Percentiles rank a stretch among this genome's conserved stretches.
Conservation (phyloP, 441 rosid genomes). For the Bruguiera hainesii region DNA sequence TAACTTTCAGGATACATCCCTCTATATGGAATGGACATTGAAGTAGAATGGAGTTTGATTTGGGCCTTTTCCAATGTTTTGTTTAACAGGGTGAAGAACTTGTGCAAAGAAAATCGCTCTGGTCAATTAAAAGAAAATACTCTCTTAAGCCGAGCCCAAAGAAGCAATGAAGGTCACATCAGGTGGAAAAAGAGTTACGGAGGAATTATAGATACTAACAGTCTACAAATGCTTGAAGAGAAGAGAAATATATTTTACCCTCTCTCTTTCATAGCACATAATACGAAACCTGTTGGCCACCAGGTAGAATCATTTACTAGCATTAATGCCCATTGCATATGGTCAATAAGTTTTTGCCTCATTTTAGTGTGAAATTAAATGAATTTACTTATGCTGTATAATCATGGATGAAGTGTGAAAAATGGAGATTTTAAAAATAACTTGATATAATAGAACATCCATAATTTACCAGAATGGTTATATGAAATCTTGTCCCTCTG, state of each 20-base stretch:
- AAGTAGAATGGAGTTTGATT: slow-evolving; percentile 27
- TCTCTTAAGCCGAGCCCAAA: slow-evolving; percentile 41
- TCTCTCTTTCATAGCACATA: slow-evolving; percentile 92
- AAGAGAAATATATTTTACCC: slow-evolving; percentile 85
- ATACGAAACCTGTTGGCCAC: slow-evolving; percentile 99
- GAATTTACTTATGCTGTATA: too few species aligned
- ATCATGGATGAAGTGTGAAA: too few species aligned
- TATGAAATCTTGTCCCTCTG: too few species aligned
- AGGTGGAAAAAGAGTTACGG: slow-evolving; percentile 61
- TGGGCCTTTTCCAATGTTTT: slow-evolving; percentile 13
- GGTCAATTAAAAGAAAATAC: slow-evolving; percentile 41
- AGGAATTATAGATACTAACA: slow-evolving; percentile 71
- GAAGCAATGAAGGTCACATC: slow-evolving; percentile 42
- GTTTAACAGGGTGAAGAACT: slow-evolving; percentile 22
- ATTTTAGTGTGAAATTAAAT: too few species aligned
- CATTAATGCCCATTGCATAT: too few species aligned
- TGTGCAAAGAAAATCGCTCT: slow-evolving; percentile 37
- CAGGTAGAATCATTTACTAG: slow-evolving; percentile 50
- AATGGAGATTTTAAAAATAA: too few species aligned
- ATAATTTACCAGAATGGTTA: too few species aligned
- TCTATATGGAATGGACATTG: neutral
- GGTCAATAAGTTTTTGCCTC: too few species aligned
- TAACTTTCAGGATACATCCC: neutral
- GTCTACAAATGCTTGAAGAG: slow-evolving; percentile 76
- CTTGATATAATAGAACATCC: too few species aligned